Conservation (phyloP, 345 rosid species). For the Aegle marmelos region DNA sequence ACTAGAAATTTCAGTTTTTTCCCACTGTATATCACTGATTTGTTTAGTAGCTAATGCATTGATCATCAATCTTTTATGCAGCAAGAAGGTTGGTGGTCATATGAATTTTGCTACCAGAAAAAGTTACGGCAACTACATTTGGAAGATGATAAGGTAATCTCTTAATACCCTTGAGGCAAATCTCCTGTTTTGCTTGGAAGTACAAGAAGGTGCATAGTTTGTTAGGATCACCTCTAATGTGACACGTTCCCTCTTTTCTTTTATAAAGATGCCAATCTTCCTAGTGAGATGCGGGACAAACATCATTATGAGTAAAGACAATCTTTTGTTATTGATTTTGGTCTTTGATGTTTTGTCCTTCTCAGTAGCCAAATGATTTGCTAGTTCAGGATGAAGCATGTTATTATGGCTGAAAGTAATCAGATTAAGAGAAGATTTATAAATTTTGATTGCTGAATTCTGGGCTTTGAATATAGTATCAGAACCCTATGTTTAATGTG, state of each 20-base stretch:
- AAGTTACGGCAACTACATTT: conserved; percentile 60
- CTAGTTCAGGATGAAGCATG: conserved; percentile 1
- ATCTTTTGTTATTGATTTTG: background rate
- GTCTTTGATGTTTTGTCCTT: background rate
- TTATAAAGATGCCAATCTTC: too few relatives aligned
- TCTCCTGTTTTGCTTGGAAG: conserved; percentile 1
- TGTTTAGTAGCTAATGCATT: background rate
- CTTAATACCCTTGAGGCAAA: background rate
- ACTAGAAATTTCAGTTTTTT: background rate
- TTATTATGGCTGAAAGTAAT: background rate
- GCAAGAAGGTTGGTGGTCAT: conserved; percentile 99
- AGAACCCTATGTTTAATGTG: background rate
- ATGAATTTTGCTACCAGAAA: conserved; percentile 78
- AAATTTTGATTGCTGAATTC: background rate
- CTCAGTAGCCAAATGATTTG: background rate
- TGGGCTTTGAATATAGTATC: background rate
- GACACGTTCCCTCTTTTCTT: too few relatives aligned
- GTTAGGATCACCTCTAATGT: too few relatives aligned
- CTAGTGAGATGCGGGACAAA: too few relatives aligned
- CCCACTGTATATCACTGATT: background rate
- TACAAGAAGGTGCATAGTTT: too few relatives aligned
- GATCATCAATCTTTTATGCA: conserved; percentile 27
- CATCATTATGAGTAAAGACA: too few relatives aligned
- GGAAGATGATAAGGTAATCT: conserved; percentile 66
- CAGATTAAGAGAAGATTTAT: background rate